Conservation (phyloP, 352 stramenopile species). For the Globisporangium takayamanum region DNA sequence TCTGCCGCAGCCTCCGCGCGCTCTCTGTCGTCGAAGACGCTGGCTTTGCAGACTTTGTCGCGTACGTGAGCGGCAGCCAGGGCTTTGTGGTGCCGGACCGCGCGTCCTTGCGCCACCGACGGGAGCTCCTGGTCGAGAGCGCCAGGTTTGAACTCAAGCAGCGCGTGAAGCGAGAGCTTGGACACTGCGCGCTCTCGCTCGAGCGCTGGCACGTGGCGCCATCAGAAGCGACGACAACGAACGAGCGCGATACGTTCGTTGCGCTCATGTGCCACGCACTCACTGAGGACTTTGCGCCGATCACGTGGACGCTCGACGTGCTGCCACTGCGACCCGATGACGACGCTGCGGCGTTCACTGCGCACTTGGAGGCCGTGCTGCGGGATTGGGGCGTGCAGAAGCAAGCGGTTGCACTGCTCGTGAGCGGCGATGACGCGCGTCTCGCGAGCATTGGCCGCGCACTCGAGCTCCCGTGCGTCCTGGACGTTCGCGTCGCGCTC, state of each 20-base stretch:
- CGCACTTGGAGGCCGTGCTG: slow-evolving; percentile 8
- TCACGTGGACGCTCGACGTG: slow-evolving; percentile 24
- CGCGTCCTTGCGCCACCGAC: slow-evolving; percentile 23
- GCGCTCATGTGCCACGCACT: slow-evolving; percentile 23
- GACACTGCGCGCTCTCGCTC: slow-evolving; percentile 18
- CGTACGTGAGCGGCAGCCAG: slow-evolving; percentile 12
- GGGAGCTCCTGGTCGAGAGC: slow-evolving; percentile 31
- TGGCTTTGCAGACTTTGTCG: slow-evolving; percentile 24
- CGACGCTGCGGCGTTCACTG: slow-evolving; percentile 3
- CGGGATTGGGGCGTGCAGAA: slow-evolving; percentile 22
- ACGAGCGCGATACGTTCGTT: slow-evolving; percentile 9
- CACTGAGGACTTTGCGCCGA: slow-evolving; percentile 22
- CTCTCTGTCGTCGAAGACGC: slow-evolving; percentile 27
- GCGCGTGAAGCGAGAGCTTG: slow-evolving; percentile 26
- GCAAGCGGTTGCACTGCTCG: slow-evolving; percentile 12
- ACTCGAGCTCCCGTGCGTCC: slow-evolving; percentile 12
- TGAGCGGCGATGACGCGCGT: slow-evolving; percentile 9
- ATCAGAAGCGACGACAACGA: slow-evolving; percentile 2
- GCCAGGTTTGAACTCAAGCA: slow-evolving; percentile 31
- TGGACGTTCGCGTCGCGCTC: slow-evolving; percentile 15
- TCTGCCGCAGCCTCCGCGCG: slow-evolving; percentile 27
- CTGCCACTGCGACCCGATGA: slow-evolving; percentile 7
- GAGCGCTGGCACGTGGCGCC: slow-evolving; percentile 15
- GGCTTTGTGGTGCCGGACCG: slow-evolving; percentile 19
- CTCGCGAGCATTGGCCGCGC: not conserved